phyloP scores from a whole-genome alignment of 1,284 basidiomycete species.

The Irpex rosettiformis region DNA sequence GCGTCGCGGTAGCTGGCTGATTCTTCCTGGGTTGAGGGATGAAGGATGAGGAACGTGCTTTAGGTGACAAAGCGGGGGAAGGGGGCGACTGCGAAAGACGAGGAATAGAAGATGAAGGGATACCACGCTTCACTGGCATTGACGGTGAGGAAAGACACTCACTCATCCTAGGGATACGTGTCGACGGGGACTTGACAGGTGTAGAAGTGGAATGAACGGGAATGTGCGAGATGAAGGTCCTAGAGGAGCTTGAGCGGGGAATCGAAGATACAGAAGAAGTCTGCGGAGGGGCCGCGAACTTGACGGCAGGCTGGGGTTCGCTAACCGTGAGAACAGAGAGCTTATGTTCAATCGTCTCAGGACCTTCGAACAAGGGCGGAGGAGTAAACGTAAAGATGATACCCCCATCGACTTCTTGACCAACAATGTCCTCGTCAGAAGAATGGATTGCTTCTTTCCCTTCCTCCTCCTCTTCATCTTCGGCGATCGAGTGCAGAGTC shows the following conservation, averaged over 20 bases:
- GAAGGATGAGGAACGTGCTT: conserved; percentile 33
- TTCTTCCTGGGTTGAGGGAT: conserved; percentile 42
- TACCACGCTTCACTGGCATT: conserved; percentile 18
- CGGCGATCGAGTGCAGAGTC: conserved; percentile 38
- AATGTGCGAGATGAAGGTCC: conserved; percentile 27
- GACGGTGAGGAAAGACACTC: neutral
- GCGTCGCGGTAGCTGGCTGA: conserved; percentile 21
- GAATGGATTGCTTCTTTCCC: conserved; percentile 24
- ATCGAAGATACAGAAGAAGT: conserved; percentile 37
- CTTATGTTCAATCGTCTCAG: conserved; percentile 14
- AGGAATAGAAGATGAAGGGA: conserved; percentile 45
- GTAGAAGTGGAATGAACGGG: conserved; percentile 19
- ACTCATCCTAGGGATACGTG: neutral
- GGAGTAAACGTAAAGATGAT: conserved; percentile 69
- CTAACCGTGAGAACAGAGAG: conserved; percentile 19
- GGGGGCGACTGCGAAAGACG: conserved; percentile 30
- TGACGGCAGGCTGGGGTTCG: conserved; percentile 12
- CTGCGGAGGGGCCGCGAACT: conserved; percentile 29
- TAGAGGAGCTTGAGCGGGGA: conserved; percentile 40
- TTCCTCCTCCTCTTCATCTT: conserved; percentile 42
- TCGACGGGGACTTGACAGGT: neutral
- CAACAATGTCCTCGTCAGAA: conserved; percentile 41
- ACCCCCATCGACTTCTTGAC: conserved; percentile 52
- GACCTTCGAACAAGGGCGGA: conserved; percentile 32
- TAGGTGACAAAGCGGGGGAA: conserved; percentile 18